phyloP scores from a whole-genome alignment of 2,329 filamentous ascomycete species.

The Colletotrichum sp. region DNA sequence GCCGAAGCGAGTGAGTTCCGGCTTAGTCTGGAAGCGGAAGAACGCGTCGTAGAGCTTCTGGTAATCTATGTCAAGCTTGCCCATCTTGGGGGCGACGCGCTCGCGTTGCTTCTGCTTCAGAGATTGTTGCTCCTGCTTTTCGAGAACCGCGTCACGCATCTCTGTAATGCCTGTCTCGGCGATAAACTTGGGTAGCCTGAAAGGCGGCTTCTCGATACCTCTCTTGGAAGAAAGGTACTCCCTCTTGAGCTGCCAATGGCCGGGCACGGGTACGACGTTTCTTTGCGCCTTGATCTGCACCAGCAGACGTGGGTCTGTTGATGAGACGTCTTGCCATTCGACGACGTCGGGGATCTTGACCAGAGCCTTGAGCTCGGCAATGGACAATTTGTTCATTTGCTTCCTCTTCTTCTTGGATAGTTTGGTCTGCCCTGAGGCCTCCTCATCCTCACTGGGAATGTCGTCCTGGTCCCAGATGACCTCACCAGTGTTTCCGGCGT shows the following conservation, averaged over 20 bases:
- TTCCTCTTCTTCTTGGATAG: constrained; percentile 96
- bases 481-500: constrained; percentile 79
- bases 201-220: constrained; percentile 94
- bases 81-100: constrained; percentile 93
- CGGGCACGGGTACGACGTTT: constrained; percentile 93
- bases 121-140: constrained; percentile 91
- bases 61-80: constrained; percentile 97
- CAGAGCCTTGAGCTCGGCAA: constrained; percentile 92
- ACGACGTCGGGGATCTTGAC: constrained; percentile 92
- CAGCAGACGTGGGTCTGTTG: constrained; percentile 84
- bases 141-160: constrained; percentile 95
- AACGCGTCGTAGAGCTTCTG: constrained; percentile 98
- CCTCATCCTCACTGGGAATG: constrained; percentile 84
- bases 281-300: constrained; percentile 95
- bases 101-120: constrained; percentile 97
- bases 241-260: constrained; percentile 94
- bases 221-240: constrained; percentile 97
- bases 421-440: constrained; percentile 66
- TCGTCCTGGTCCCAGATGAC: constrained; percentile 85
- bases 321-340: constrained; percentile 96
- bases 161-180: constrained; percentile 96
- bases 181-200: constrained; percentile 93
- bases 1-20: constrained; percentile 89
- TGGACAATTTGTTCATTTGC: constrained; percentile 87
- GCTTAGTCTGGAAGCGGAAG: constrained; percentile 97